phyloP scores from a whole-genome alignment of 2,329 filamentous ascomycete species.

The Neoarthrinium moseri region DNA sequence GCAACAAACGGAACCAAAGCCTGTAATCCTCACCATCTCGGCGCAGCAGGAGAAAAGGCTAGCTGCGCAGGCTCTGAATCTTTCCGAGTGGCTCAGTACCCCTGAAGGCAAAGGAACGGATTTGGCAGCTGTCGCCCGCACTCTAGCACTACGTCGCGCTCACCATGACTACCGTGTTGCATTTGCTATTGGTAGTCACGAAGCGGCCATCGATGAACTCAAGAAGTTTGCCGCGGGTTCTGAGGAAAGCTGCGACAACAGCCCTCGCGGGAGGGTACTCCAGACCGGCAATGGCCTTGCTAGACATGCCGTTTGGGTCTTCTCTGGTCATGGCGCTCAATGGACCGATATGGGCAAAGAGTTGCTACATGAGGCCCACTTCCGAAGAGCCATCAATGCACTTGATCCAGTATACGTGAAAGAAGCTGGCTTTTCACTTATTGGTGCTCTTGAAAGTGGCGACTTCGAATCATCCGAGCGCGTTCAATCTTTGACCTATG shows the following conservation, averaged over 20 bases:
- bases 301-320: slow-evolving; percentile 31
- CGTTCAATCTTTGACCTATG: slow-evolving; percentile 32
- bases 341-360: slow-evolving; percentile 39
- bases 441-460: slow-evolving; percentile 15
- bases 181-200: slow-evolving; percentile 1
- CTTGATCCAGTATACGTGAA: slow-evolving; percentile 23
- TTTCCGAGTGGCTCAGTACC: not conserved
- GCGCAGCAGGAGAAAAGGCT: slow-evolving; percentile 9
- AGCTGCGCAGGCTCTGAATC: not conserved
- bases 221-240: not conserved
- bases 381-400: slow-evolving; percentile 20
- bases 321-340: slow-evolving; percentile 42
- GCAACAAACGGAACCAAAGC: not conserved
- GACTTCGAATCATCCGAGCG: slow-evolving; percentile 23
- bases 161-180: slow-evolving; percentile 6
- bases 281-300: slow-evolving; percentile 12
- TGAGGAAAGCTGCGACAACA: not conserved
- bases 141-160: slow-evolving; percentile 8
- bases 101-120: not conserved
- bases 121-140: not conserved
- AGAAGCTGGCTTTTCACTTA: slow-evolving; percentile 20
- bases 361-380: slow-evolving; percentile 26
- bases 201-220: not conserved
- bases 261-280: not conserved
- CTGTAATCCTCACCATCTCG: not conserved